These are phyloP conservation scores for Aspergillus viridinutans DNA, from an alignment of 2,329 filamentous ascomycete species.

Conservation along the genomic window DNA sequence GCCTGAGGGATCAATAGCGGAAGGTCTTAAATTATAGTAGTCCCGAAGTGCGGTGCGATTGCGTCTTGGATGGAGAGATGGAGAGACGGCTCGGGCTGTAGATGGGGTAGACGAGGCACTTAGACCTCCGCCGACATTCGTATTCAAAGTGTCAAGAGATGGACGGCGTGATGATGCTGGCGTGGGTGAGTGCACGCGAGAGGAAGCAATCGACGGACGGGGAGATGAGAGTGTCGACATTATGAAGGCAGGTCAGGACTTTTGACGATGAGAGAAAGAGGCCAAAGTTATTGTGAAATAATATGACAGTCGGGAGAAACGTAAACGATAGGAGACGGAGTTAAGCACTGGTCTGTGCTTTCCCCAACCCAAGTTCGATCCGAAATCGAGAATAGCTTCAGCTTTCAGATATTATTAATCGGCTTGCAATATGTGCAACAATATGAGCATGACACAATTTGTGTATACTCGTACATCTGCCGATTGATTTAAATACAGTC, in stretches of 20 bases:
- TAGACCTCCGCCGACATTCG: conserved; percentile 50
- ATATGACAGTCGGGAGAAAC: background rate
- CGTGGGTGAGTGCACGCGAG: conserved; percentile 50
- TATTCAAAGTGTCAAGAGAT: conserved; percentile 64
- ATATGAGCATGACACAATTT: background rate
- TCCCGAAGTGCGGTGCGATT: conserved; percentile 87
- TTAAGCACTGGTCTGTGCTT: conserved; percentile 26
- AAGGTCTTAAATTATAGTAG: conserved; percentile 79
- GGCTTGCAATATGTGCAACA: background rate
- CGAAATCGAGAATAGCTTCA: background rate
- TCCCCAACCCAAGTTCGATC: conserved; percentile 8
- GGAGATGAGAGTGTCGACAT: conserved; percentile 61
- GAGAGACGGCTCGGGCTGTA: conserved; percentile 40
- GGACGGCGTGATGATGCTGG: conserved; percentile 73
- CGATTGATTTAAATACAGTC: background rate
- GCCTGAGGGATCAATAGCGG: conserved; percentile 33
- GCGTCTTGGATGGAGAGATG: conserved; percentile 45
- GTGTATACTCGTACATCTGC: background rate
- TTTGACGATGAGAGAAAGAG: background rate
- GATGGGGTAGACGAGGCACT: conserved; percentile 29
- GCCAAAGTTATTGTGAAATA: background rate
- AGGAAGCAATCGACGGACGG: conserved; percentile 56
- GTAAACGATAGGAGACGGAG: conserved; percentile 2
- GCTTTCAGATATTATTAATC: background rate
- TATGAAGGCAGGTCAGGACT: conserved; percentile 5